Percentiles rank a stretch among this genome's conserved stretches.
These are phyloP conservation scores for Rhizopogon vesiculosus DNA, from an alignment of 768 basidiomycete genomes.

Conservation along the genomic window DNA sequence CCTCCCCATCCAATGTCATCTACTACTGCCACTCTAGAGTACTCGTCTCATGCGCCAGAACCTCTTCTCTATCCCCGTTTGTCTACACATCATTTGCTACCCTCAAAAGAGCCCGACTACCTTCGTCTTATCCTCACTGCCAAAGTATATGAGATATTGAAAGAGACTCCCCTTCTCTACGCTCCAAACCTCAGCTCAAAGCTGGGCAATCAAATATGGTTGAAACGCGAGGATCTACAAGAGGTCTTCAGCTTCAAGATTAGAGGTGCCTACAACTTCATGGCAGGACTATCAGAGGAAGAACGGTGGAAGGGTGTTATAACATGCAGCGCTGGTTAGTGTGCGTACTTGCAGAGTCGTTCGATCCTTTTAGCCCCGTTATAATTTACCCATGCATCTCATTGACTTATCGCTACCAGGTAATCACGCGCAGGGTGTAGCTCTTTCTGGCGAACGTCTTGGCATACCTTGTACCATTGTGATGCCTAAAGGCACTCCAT, in stretches of 20 bases:
- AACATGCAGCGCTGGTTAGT: constrained; percentile 97
- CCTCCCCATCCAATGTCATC: constrained; percentile 10
- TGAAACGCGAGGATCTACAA: constrained; percentile 96
- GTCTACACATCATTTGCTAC: constrained; percentile 56
- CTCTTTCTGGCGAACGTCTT: constrained; percentile 85
- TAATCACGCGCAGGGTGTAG: constrained; percentile 98
- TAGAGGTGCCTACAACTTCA: constrained; percentile 97
- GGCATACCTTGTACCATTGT: constrained; percentile 97
- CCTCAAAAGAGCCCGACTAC: constrained; percentile 77
- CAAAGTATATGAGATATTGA: constrained; percentile 85
- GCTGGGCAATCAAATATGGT: constrained; percentile 90
- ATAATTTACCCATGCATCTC: not conserved
- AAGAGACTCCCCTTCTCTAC: constrained; percentile 85
- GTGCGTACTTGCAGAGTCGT: constrained; percentile 35
- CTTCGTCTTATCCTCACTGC: constrained; percentile 83
- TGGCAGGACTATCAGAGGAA: constrained; percentile 82
- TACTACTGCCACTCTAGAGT: constrained; percentile 56
- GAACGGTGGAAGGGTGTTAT: constrained; percentile 97
- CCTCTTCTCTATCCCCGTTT: constrained; percentile 67
- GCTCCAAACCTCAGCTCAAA: constrained; percentile 84
- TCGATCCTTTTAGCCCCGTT: constrained; percentile 1
- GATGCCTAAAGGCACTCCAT: constrained; percentile 93
- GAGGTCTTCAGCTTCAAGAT: constrained; percentile 99
- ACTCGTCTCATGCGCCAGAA: constrained; percentile 63
- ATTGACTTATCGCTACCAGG: constrained; percentile 42